phyloP scores from a whole-genome alignment of 495 filamentous ascomycete genomes.

The Melanomma pulvis-pyrius region DNA sequence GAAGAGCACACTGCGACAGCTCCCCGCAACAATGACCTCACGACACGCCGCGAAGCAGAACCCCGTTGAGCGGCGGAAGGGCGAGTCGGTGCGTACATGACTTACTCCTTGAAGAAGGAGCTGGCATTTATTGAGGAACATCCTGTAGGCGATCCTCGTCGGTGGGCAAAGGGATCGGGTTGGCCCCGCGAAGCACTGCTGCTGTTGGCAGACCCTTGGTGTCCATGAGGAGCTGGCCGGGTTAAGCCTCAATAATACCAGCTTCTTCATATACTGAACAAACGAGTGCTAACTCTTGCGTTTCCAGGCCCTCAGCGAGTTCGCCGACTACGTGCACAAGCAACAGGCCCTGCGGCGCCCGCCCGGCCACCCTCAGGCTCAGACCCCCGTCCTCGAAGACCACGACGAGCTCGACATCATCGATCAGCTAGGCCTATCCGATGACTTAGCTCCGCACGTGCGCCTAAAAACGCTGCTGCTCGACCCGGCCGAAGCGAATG shows the following conservation, averaged over 20 bases:
- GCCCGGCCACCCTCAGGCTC: conserved; percentile 43
- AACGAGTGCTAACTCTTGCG: neutral
- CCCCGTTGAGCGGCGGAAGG: conserved; percentile 71
- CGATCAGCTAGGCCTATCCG: conserved; percentile 79
- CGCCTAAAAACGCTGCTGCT: conserved; percentile 78
- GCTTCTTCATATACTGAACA: no score
- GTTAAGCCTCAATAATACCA: no score
- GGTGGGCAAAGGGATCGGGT: no score
- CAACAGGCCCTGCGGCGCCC: conserved; percentile 70
- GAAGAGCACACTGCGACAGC: neutral
- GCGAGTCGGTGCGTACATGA: conserved; percentile 70
- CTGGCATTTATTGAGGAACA: no score
- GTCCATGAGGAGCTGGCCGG: no score
- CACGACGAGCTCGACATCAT: conserved; percentile 92
- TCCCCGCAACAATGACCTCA: conserved; percentile 27
- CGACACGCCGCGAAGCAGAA: conserved; percentile 30
- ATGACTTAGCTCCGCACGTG: conserved; percentile 63
- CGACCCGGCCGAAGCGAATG: conserved; percentile 58
- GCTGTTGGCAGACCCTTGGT: no score
- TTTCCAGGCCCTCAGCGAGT: conserved; percentile 86
- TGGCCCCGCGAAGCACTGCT: no score
- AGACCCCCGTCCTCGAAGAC: conserved; percentile 60
- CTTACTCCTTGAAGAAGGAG: no score
- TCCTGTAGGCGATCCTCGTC: no score
- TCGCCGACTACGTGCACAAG: conserved; percentile 96